phyloP scores from a whole-genome alignment of 225 moss, liverwort and hornwort genomes.

The Pseudoscleropodium purum region DNA sequence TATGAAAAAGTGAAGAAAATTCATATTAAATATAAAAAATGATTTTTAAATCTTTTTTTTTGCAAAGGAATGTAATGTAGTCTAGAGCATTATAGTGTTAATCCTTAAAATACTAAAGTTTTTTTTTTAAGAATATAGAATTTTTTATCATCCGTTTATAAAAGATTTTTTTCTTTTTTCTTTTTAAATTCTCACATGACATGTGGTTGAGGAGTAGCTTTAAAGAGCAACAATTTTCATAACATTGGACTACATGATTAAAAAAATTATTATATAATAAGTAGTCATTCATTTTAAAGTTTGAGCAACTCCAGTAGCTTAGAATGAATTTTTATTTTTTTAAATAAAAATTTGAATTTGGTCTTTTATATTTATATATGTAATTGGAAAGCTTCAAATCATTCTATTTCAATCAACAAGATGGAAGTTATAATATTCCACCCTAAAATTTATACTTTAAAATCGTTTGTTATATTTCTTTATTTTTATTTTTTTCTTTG shows the following conservation, averaged over 20 bases:
- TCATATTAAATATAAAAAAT: not conserved
- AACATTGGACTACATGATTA: not conserved
- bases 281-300: not conserved
- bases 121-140: fast-evolving
- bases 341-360: not conserved
- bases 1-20: not conserved
- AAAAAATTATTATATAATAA: not conserved
- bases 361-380: not conserved
- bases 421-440: not conserved
- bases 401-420: not conserved
- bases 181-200: fast-evolving
- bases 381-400: not conserved
- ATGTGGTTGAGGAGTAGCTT: not conserved
- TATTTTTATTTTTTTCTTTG: too few relatives aligned
- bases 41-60: fast-evolving
- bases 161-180: not conserved
- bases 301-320: fast-evolving
- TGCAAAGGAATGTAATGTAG: not conserved
- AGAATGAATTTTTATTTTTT: not conserved
- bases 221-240: not conserved
- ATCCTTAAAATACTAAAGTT: fast-evolving
- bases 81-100: fast-evolving
- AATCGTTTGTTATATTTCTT: too few relatives aligned
- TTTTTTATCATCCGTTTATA: not conserved
- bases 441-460: not conserved